A percentile compares a stretch with the other conserved stretches of the same genome.
Evolutionary conservation across 1,139 yeast genomes (phyloP).

Genomic region (Yamadazyma atlantica): DNA sequence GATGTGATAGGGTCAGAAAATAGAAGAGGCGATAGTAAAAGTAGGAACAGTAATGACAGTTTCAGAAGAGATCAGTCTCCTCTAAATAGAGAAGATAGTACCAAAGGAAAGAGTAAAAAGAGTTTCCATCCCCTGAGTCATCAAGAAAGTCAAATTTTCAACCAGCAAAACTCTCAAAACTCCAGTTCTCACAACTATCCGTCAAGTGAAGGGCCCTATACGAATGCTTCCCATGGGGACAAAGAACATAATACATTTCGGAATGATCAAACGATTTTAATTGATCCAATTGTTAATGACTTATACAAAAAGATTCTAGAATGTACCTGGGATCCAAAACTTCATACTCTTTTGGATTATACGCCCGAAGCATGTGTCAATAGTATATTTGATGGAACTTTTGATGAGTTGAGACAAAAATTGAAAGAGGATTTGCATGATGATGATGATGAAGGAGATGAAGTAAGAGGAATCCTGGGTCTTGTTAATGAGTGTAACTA

Average conservation of each 20-base stretch:
- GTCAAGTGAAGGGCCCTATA: too few relatives aligned
- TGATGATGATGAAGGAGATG: slow-evolving; percentile 54
- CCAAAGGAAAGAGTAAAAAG: neutral
- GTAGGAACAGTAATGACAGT: slow-evolving; percentile 7
- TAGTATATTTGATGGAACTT: slow-evolving; percentile 68
- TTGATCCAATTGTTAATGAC: slow-evolving; percentile 53
- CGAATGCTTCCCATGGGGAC: neutral
- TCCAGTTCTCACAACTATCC: too few relatives aligned
- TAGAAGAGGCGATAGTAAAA: neutral
- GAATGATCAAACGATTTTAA: slow-evolving; percentile 16
- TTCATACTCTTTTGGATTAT: slow-evolving; percentile 55
- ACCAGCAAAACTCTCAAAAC: too few relatives aligned
- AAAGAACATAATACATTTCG: slow-evolving; percentile 1
- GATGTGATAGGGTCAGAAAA: slow-evolving; percentile 26
- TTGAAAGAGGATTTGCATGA: slow-evolving; percentile 17
- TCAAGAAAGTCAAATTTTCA: neutral
- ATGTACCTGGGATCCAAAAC: slow-evolving; percentile 76
- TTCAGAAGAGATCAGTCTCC: slow-evolving; percentile 9
- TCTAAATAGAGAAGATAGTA: slow-evolving; percentile 3
- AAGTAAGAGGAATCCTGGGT: slow-evolving; percentile 45
- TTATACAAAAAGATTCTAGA: slow-evolving; percentile 65
- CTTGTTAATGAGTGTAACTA: slow-evolving; percentile 38
- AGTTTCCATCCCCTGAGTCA: neutral
- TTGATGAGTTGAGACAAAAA: slow-evolving; percentile 62
- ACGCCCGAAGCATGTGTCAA: slow-evolving; percentile 72